A percentile compares a stretch with the other conserved stretches of the same genome.
phyloP scores from a whole-genome alignment of 2,329 filamentous ascomycete genomes.

The Fusarium mangiferae region DNA sequence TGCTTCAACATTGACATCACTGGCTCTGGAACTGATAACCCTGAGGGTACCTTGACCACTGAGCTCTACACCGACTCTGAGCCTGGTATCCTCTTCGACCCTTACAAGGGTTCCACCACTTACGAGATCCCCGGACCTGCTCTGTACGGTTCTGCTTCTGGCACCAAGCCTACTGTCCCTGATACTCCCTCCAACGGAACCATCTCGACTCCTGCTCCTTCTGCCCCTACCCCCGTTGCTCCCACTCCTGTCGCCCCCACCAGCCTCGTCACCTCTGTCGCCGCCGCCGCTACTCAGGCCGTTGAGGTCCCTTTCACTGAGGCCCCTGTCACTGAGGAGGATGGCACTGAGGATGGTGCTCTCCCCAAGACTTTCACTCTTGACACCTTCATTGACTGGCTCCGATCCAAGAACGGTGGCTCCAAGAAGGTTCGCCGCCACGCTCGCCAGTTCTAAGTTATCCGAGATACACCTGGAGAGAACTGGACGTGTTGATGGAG shows the following conservation, averaged over 20 bases:
- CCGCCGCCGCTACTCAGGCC: not conserved
- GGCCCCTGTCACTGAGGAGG: not conserved
- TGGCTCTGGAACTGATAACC: constrained; percentile 51
- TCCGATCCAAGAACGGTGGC: constrained; percentile 12
- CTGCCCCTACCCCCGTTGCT: not conserved
- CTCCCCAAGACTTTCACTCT: constrained; percentile 41
- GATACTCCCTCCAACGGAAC: constrained; percentile 8
- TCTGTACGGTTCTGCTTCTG: constrained; percentile 39
- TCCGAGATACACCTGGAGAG: not conserved
- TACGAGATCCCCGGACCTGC: constrained; percentile 47
- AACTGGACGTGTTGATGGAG: too few species aligned
- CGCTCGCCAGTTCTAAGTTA: constrained; percentile 34
- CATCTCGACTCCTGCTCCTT: constrained; percentile 11
- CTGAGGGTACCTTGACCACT: constrained; percentile 48
- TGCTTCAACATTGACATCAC: constrained; percentile 50
- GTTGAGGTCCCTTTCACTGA: not conserved
- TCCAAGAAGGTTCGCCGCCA: constrained; percentile 34
- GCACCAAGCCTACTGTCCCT: constrained; percentile 16
- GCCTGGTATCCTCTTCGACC: constrained; percentile 48
- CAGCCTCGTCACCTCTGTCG: not conserved
- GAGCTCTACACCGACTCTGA: constrained; percentile 46
- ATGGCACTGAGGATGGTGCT: not conserved
- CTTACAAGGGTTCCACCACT: constrained; percentile 40
- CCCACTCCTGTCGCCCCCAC: constrained; percentile 7
- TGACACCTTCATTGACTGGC: constrained; percentile 39